These are phyloP conservation scores for Globisporangium megalacanthum DNA, from an alignment of 352 stramenopile genomes.

Conservation along the genomic window DNA sequence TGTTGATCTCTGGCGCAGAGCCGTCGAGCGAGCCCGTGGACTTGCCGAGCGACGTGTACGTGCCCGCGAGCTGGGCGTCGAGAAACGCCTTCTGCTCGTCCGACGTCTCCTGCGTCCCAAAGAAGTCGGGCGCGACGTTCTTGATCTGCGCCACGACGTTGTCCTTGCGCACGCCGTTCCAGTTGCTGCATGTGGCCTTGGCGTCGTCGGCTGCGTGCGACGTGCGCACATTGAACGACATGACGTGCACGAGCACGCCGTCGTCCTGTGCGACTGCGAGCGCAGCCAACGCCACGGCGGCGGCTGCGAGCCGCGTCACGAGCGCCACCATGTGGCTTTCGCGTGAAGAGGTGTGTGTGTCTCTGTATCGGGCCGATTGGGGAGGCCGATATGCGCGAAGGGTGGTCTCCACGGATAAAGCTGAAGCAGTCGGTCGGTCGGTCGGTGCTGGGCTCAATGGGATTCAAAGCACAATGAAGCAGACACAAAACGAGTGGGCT, in stretches of 20 bases:
- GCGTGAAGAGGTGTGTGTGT: no score
- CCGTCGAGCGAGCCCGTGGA: slow-evolving; percentile 58
- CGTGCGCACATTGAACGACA: slow-evolving; percentile 82
- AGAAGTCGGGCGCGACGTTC: slow-evolving; percentile 50
- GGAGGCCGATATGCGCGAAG: no score
- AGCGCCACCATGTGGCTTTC: not conserved
- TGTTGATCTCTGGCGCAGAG: slow-evolving; percentile 45
- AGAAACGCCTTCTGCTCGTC: slow-evolving; percentile 61
- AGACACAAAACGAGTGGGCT: no score
- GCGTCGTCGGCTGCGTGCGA: slow-evolving; percentile 43
- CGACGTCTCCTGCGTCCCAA: slow-evolving; percentile 80
- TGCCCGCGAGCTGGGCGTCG: slow-evolving; percentile 41
- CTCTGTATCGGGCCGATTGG: no score
- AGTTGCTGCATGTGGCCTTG: slow-evolving; percentile 44
- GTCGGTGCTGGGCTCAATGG: no score
- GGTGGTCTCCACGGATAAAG: no score
- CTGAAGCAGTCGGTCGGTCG: no score
- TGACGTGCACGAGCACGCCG: slow-evolving; percentile 47
- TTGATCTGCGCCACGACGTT: slow-evolving; percentile 59
- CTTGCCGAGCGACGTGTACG: slow-evolving; percentile 59
- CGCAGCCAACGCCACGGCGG: slow-evolving; percentile 1
- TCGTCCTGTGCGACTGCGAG: slow-evolving; percentile 16
- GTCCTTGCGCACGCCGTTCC: slow-evolving; percentile 55
- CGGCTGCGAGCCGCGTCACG: slow-evolving; percentile 12
- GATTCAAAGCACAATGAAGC: no score